Evolutionary conservation across 108 stramenopile species (phyloP), one percentile per base, ranked within the genome.

Genomic region (Skeletonema marinoi): DNA sequence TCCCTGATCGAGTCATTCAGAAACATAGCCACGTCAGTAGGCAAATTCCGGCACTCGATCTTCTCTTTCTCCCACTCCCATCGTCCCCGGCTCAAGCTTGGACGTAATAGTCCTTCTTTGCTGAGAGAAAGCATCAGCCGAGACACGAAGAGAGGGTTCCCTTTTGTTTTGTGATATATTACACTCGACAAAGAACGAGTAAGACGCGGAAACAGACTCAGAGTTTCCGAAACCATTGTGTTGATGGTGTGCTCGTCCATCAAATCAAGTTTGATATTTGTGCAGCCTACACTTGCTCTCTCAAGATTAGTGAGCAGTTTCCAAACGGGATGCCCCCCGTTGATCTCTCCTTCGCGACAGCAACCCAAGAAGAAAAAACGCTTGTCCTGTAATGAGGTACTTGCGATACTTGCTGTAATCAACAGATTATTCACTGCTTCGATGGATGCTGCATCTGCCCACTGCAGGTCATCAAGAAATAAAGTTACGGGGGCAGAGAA

Each of bases 361-460:
- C 44, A 46, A 0, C 44, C 44, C 44, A 46, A 46, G 44, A 46
- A 72, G 59, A 31, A 73, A 3, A 25, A 54, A 14, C n/a, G 19
- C 16, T n/a, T n/a, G 8, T 46, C 44, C 56, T 21, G 62, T n/a
- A n/a, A n/a, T n/a, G n/a, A n/a, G n/a, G n/a, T n/a, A n/a, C n/a
- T n/a, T 31, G 9, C 2, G 39, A 39, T 9, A 11, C 25, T 32
- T 14, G 7, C 6, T 30, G 7, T 7, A 9, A 30, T 0, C 14
- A 78, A 30, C 6, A 78, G 11, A 14, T 32, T 61, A 2, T 71
- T 41, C 5, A 74, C n/a, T 19, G 66, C 54, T 12, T 19, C 50
- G 29, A 74, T 74, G 3, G 74, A 74, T 32, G 56, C 65, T 3
- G 19, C 1, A 50, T 78, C 78, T 32, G 72, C 63, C 78, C 41